Evolutionary conservation across 768 basidiomycete genomes (phyloP), one percentile per base, ranked within the genome.

Genomic region (Lentinula sp.): DNA sequence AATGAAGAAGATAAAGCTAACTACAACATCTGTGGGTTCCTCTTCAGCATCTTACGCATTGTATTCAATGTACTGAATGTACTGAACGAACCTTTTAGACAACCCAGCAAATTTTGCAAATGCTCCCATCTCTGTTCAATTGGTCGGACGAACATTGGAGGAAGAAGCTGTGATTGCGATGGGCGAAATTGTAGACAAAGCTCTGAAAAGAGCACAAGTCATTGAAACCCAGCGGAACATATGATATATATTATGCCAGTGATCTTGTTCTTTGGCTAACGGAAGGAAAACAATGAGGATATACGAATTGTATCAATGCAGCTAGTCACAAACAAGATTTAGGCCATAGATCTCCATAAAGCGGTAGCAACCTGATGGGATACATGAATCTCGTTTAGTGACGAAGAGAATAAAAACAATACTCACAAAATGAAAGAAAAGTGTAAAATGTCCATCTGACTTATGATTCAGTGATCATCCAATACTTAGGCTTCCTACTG

Each of bases 131-230:
- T 72, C 76, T 5, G 68, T 92, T 34, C 90, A 92, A 69, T 68
- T 91, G 7, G 76, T 90, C 8, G 88, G 86, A 2, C 77, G 85
- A 48, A 87, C 85, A 5, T 73, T 84, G 61, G 90, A 91, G 66
- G 91, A 92, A 65, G 90, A 92, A 65, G 89, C 84, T 0, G 81
- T 89, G 2, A 80, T 91, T 56, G 80, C 76, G 0, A 84, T 91
- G 81, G 78, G 82, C 5, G 85, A 89, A 66, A 79, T 91, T 23
- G 81, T 88, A 10, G 85, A 84, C 50, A 69, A 69, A 0, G 85
- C 84, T 8, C 69, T 86, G 61, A 80, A 77, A 63, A 6, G 50
- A 18, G 65, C 59, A 32, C 8, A 8, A 7, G 23, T 34, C 5
- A 7, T 6, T 51, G 18, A 28, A 34, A 34, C 50, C 13, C 13